These are phyloP conservation scores for Mangifera indica DNA, from an alignment of 345 rosid species.

Conservation along the genomic window DNA sequence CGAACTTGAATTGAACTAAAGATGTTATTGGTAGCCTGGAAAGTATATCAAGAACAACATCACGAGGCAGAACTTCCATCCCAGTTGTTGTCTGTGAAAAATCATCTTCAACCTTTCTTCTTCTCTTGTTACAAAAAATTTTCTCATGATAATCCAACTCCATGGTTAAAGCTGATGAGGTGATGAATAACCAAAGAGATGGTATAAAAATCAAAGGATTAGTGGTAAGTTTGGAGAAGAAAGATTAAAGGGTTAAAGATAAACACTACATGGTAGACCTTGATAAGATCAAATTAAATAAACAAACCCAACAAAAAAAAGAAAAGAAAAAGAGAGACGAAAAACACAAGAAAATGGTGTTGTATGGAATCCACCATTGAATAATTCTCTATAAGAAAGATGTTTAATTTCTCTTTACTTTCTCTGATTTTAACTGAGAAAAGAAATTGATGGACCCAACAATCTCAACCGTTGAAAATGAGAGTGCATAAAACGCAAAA, in stretches of 20 bases:
- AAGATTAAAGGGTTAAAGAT: constrained; percentile 19
- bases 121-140: constrained; percentile 13
- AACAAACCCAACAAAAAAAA: background rate
- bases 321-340: constrained; percentile 21
- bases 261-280: constrained; percentile 26
- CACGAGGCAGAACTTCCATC: constrained; percentile 57
- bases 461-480: constrained; percentile 29
- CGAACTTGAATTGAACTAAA: constrained; percentile 51
- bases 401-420: background rate
- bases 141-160: constrained; percentile 25
- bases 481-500: constrained; percentile 14
- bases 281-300: constrained; percentile 21
- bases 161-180: constrained; percentile 26
- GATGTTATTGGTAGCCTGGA: constrained; percentile 61
- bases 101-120: constrained; percentile 19
- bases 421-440: background rate
- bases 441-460: constrained; percentile 18
- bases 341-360: constrained; percentile 31
- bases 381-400: constrained; percentile 22
- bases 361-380: constrained; percentile 42
- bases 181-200: too few relatives aligned
- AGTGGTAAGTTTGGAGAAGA: constrained; percentile 9
- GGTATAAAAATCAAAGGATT: background rate
- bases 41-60: constrained; percentile 56
- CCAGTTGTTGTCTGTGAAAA: constrained; percentile 16